Base-by-base conservation (phyloP, 192 early-diverging fungal species). In the Linnemannia zychae region DNA sequence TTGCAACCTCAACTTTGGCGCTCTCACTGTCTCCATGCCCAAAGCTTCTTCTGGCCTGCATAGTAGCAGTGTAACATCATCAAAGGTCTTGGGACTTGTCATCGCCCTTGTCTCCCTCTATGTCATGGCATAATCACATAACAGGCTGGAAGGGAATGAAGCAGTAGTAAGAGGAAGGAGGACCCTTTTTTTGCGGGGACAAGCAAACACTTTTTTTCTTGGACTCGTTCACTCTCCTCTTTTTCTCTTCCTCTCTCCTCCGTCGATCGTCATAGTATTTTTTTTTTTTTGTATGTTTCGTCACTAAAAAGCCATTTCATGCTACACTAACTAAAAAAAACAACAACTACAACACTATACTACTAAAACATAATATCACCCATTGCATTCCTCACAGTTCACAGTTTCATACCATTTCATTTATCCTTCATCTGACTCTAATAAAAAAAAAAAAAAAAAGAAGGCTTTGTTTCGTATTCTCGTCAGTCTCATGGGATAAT, bases 1-100 rank as follows among this genome's bases (percentile, higher is more conserved):
- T 7, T 69, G 67, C 20, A 69, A 69, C 67, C 67, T 69, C 67
- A 69, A 40, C n/a, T 69, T 69, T 40, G 67, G 67, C 4, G 67
- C 67, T 18, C 34, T n/a, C 36, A 69, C 67, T 2, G 67, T 69
- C 67, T 24, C 67, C 37, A 69, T 69, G 67, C 67, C 67, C 7
- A 37, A 37, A 15, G 17, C 36, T 15, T 40, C 67, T 2, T 20
- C 37, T 40, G 0, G 31, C 37, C 3, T 34, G 4, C 40, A 34
- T 40, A n/a, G 28, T 31, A 3, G 11, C 13, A 7, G 24, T 63
- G 3, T 31, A 0, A 9, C 28, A 2, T 63, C 57, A 11, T 63
- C 57, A 5, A 33, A 12, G 0, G 28, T 63, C 11, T 3, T 63
- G 1, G 57, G 57, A 63, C 11, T 31, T 0, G 2, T 63, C 9